Base-by-base conservation (phyloP, 2,329 filamentous ascomycete species). In the Fusarium haematococcum region DNA sequence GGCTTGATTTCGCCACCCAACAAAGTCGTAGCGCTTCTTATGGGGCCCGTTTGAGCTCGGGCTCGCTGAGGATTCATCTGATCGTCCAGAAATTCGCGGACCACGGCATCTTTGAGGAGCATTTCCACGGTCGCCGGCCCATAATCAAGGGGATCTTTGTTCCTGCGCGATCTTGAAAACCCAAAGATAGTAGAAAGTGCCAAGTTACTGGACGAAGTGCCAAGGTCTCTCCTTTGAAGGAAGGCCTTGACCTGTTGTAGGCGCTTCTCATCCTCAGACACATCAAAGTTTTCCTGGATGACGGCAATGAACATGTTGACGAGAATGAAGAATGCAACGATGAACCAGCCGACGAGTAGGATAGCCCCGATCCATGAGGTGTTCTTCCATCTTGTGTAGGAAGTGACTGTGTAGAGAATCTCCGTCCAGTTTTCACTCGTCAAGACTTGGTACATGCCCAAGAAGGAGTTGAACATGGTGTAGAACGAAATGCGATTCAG, bases 231-330 rank as follows among this genome's bases (percentile, higher is more conserved):
- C 76, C 95, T 92, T 80, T 97, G 94, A 52, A 99, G 86, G 78
- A 98, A 99, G 2, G 96, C 94, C 79, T 95, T 96, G 70, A 99
- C 95, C 84, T 99, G 97, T 81, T 98, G 95, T 71, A 98, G 85
- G 23, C 97, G 95, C 84, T 99, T 99, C 82, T 98, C 95, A 80
- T 99, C 97, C 81, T 99, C 97, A 5, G 95, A 97, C 30, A 99
- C 95, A 84, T 99, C 97, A 81, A 99, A 99, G 80, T 98, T 99
- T 81, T 99, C 97, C 83, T 99, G 97, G 75, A 99, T 99, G 85
- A 99, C 97, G 87, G 97, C 97, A 94, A 99, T 98, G 87, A 99
- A 99, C 97, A 99, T 99, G 81, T 98, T 99, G 85, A 99, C 86
- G 71, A 98, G 90, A 84, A 99, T 97, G 81, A 98, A 96, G 82